Conservation (phyloP, 2,329 filamentous ascomycete species). For the Penicillium sp. region DNA sequence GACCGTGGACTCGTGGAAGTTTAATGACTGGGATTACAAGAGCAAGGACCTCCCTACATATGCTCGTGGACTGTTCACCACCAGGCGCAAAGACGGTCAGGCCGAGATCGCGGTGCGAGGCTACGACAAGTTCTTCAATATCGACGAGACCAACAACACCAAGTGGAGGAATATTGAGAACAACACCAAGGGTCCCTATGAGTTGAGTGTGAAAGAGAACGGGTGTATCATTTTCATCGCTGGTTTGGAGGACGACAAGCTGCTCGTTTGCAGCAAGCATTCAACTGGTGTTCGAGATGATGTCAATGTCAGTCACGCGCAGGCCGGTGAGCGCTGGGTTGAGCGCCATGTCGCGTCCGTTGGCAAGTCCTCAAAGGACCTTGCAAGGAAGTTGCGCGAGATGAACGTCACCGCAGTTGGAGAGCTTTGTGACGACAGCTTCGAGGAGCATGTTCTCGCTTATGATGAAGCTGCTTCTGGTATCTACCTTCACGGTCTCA, state of each 20-base stretch:
- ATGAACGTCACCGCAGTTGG: slow-evolving; percentile 94
- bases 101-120: slow-evolving; percentile 82
- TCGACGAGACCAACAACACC: slow-evolving; percentile 76
- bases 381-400: slow-evolving; percentile 70
- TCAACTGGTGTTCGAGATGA: slow-evolving; percentile 82
- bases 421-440: slow-evolving; percentile 91
- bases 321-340: slow-evolving; percentile 77
- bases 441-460: slow-evolving; percentile 94
- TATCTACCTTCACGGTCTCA: slow-evolving; percentile 93
- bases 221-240: slow-evolving; percentile 99
- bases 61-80: slow-evolving; percentile 92
- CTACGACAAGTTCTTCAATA: slow-evolving; percentile 99
- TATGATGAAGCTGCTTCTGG: slow-evolving; percentile 81
- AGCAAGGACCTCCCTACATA: slow-evolving; percentile 81
- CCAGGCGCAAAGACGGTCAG: slow-evolving; percentile 60
- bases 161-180: slow-evolving; percentile 75
- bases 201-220: slow-evolving; percentile 96
- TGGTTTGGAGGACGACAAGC: slow-evolving; percentile 80
- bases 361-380: slow-evolving; percentile 73
- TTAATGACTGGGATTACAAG: slow-evolving; percentile 97
- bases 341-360: slow-evolving; percentile 74
- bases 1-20: slow-evolving; percentile 83
- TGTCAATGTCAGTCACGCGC: slow-evolving; percentile 73
- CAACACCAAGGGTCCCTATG: slow-evolving; percentile 82
- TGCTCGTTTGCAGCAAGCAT: slow-evolving; percentile 98